Base-by-base conservation (phyloP, 371 early-diverging fungal species). In the Mortierella sp. region DNA sequence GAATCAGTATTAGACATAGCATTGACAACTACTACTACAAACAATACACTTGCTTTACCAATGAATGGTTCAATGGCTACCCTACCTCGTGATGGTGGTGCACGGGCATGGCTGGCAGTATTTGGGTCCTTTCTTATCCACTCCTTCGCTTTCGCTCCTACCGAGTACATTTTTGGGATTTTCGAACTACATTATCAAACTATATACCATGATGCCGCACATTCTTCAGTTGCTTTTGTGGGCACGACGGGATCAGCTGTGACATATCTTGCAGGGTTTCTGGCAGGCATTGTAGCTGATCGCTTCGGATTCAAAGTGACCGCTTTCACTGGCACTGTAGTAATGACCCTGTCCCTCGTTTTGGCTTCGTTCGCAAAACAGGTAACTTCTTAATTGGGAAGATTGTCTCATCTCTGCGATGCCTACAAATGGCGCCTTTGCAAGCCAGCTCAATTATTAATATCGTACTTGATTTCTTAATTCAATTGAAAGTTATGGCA, bases 201-300 rank as follows among this genome's bases (percentile, higher is more conserved):
- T 26, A 59, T 80, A 26, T 80, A 57, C 32, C 72, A 69, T 0
- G 45, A 68, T 20, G 66, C 81, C 5, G 58, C 58, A 14, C 70
- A 69, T 2, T 80, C 76, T 3, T 80, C 81, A 14, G 72, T 80
- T 24, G 81, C 81, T 2, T 80, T 80, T 39, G 66, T 80, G n/a
- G 81, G 81, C 14, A 75, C 81, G 58, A 66, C 64, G 3, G 81
- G 81, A 28, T 75, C 75, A 40, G 75, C 81, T 10, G 72, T 70
- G 54, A 80, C 81, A 39, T 80, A 80, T 26, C 51, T 80, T 40
- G 54, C 72, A 5, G 81, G 81, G 0, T 80, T 80, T 47, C 40
- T 80, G 28, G 68, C 81, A 0, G 81, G 81, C n/a, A 69, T 80
- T 43, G 70, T 80, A 0, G 81, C 81, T 0, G 81, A 80, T 63